phyloP scores from a whole-genome alignment of 1,284 basidiomycete species.

The Cutaneotrichosporon sp. region DNA sequence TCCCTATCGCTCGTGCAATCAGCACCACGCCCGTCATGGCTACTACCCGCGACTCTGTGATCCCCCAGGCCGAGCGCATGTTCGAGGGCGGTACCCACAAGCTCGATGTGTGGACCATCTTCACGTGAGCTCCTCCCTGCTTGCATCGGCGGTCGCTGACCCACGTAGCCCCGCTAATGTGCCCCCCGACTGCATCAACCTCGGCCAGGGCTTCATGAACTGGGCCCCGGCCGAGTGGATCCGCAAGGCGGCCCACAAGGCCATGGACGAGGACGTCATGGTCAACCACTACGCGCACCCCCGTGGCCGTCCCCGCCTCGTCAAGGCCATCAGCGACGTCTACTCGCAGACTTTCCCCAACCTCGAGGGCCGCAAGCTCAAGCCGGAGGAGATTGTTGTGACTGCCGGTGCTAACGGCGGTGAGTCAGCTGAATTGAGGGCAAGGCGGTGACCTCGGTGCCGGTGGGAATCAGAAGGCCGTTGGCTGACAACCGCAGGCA shows the following conservation, averaged over 20 bases:
- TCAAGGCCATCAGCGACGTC: conserved; percentile 78
- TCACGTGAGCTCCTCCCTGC: conserved; percentile 66
- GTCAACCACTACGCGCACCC: conserved; percentile 90
- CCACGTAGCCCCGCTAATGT: conserved; percentile 72
- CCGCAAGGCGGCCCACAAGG: conserved; percentile 69
- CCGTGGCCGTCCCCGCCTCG: conserved; percentile 77
- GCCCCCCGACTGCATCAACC: conserved; percentile 82
- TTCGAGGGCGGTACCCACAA: conserved; percentile 52
- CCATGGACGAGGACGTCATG: conserved; percentile 64
- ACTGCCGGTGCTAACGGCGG: conserved; percentile 97
- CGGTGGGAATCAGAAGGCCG: neutral
- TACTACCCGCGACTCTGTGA: conserved; percentile 27
- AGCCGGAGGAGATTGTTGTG: conserved; percentile 88
- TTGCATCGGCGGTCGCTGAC: conserved; percentile 4
- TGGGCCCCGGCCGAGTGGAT: conserved; percentile 79
- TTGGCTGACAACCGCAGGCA: conserved; percentile 59
- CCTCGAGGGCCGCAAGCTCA: conserved; percentile 68
- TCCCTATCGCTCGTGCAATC: conserved; percentile 10
- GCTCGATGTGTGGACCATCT: conserved; percentile 90
- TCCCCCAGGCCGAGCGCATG: conserved; percentile 50
- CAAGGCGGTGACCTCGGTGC: neutral
- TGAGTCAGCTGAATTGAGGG: conserved; percentile 46
- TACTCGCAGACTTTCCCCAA: conserved; percentile 65
- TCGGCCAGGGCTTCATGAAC: conserved; percentile 92
- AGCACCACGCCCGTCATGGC: conserved; percentile 31